These are phyloP conservation scores for Sanghuangporus sanghuang DNA, from an alignment of 1,284 basidiomycete genomes.

Conservation along the genomic window DNA sequence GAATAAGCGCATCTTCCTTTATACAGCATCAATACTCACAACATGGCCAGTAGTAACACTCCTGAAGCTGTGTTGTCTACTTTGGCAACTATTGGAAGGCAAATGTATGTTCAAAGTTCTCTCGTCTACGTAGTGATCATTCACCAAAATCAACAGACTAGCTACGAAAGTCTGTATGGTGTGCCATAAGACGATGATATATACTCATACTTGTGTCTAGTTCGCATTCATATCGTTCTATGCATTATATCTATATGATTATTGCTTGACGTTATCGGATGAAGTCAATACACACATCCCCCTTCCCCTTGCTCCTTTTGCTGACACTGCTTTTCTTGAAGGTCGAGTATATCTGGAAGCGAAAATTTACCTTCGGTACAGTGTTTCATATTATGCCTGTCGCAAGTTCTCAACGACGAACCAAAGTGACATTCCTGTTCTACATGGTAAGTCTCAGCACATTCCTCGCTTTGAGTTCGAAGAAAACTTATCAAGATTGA, in stretches of 20 bases:
- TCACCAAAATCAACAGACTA: too few species aligned
- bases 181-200: too few species aligned
- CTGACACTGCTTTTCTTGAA: background rate
- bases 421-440: background rate
- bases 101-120: too few species aligned
- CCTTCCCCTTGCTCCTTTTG: background rate
- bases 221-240: too few species aligned
- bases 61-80: too few species aligned
- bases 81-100: too few species aligned
- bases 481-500: background rate
- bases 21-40: too few species aligned
- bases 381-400: background rate
- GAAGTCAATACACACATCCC: background rate
- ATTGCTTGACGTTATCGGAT: background rate
- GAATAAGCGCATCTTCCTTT: too few species aligned
- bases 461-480: background rate
- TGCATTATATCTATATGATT: background rate
- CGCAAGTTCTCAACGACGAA: background rate
- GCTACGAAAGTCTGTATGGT: too few species aligned
- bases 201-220: too few species aligned
- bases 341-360: conserved; percentile 9
- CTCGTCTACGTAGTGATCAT: too few species aligned
- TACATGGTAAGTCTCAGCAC: background rate
- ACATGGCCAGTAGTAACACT: too few species aligned
- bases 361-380: background rate